Evolutionary conservation across 805 yeast species (phyloP), one percentile per base, ranked within the genome.

Genomic region (Brettanomyces custersianus): DNA sequence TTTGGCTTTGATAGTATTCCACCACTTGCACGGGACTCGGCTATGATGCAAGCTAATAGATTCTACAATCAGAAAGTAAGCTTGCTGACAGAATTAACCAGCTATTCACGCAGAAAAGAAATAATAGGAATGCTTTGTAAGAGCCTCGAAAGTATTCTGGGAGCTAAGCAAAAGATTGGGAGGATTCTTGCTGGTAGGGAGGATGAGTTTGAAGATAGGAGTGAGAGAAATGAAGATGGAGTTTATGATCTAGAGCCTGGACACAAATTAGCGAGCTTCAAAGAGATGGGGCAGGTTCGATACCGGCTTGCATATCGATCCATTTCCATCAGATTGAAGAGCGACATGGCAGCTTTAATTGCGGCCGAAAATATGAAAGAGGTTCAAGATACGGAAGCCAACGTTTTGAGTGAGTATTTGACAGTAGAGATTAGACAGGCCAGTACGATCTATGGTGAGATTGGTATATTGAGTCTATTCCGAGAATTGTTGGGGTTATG

Each of bases 401-500:
- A n/a, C n/a, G n/a, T n/a, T n/a, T n/a, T n/a, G n/a, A n/a, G n/a
- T n/a, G n/a, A n/a, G n/a, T n/a, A n/a, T n/a, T n/a, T n/a, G n/a
- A n/a, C n/a, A n/a, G n/a, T n/a, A n/a, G n/a, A n/a, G n/a, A n/a
- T n/a, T n/a, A n/a, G n/a, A n/a, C n/a, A n/a, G n/a, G n/a, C 41
- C 29, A 29, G 52, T 23, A 26, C 44, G 21, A 49, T 52, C 13
- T 55, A 54, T 38, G 48, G 49, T 31, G 60, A 63, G 29, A 59
- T 62, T 43, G 70, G 70, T 0, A 38, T 67, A 7, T 62, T 58
- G 35, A 60, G 62, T 37, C 40, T 70, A n/a, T 45, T 70, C 31
- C 62, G 61, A 38, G 32, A 18, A 15, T 18, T 44, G 9, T 40
- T 40, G 25, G 32, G 31, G 15, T 31, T 42, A 15, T 40, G 41